Evolutionary conservation across 1,284 basidiomycete species (phyloP).

Genomic region (Leucoagaricus sp.): DNA sequence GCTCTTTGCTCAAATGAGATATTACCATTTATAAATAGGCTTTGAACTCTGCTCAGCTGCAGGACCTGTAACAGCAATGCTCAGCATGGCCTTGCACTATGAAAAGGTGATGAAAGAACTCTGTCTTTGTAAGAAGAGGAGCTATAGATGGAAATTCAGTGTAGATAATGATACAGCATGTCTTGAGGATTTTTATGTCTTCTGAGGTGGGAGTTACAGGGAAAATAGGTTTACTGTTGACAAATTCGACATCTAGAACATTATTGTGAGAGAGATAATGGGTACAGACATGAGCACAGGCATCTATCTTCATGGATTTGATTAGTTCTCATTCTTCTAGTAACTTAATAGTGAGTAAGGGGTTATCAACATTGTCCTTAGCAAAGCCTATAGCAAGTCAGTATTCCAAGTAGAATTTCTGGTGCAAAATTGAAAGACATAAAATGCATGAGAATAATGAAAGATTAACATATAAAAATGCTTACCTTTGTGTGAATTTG

Average conservation of each 20-base stretch:
- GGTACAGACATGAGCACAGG: conserved; percentile 9
- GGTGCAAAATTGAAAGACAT: too few relatives aligned
- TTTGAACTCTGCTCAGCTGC: not conserved
- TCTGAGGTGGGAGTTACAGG: not conserved
- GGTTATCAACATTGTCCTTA: conserved; percentile 11
- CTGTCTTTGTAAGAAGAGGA: conserved; percentile 17
- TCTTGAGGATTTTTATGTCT: not conserved
- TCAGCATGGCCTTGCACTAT: not conserved
- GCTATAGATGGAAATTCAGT: conserved; percentile 22
- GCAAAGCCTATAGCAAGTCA: conserved; percentile 19
- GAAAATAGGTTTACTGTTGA: not conserved
- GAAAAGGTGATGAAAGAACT: not conserved
- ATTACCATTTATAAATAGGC: not conserved
- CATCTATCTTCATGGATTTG: conserved; percentile 25
- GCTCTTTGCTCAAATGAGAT: not conserved
- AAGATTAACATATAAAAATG: not conserved
- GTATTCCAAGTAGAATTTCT: conserved; percentile 24
- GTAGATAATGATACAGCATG: conserved; percentile 21
- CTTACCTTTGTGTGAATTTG: conserved; percentile 3
- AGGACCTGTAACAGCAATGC: not conserved
- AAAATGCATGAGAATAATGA: not conserved
- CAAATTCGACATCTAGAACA: conserved; percentile 6
- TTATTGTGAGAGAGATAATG: conserved; percentile 19
- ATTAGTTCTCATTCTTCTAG: conserved; percentile 20
- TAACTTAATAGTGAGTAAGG: conserved; percentile 18